Conservation (phyloP, 345 rosid genomes). For the Eucalyptus cloeziana region DNA sequence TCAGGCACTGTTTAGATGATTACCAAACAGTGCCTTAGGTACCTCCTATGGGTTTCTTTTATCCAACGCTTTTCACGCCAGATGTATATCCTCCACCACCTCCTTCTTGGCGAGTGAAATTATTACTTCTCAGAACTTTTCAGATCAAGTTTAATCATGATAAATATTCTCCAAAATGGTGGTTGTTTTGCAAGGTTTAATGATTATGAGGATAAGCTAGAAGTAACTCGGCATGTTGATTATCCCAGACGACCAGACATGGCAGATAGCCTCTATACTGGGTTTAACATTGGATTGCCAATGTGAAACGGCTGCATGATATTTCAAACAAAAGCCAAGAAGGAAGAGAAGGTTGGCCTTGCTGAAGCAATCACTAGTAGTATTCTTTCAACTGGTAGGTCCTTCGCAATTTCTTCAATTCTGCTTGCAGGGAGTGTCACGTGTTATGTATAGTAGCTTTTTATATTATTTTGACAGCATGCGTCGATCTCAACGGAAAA, state of each 20-base stretch:
- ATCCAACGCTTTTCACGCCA: slow-evolving; percentile 53
- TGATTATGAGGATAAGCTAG: slow-evolving; percentile 83
- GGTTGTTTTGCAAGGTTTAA: slow-evolving; percentile 38
- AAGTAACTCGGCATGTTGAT: slow-evolving; percentile 76
- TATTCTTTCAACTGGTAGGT: slow-evolving; percentile 77
- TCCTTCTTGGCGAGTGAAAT: slow-evolving; percentile 49
- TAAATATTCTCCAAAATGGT: not conserved
- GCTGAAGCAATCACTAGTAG: slow-evolving; percentile 83
- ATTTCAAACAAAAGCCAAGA: slow-evolving; percentile 56
- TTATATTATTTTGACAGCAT: slow-evolving; percentile 29
- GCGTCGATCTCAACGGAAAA: slow-evolving; percentile 78
- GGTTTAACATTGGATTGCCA: slow-evolving; percentile 39
- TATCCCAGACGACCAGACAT: slow-evolving; percentile 54
- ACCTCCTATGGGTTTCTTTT: slow-evolving; percentile 91
- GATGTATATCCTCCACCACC: slow-evolving; percentile 81
- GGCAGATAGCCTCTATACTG: slow-evolving; percentile 34
- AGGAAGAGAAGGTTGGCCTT: slow-evolving; percentile 90
- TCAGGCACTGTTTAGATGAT: no score
- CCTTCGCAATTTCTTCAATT: not conserved
- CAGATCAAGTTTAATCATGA: not conserved
- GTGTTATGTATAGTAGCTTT: not conserved
- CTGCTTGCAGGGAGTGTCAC: not conserved
- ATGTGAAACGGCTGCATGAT: slow-evolving; percentile 64
- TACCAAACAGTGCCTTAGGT: no score
- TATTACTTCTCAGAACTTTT: not conserved